Evolutionary conservation across 2,329 filamentous ascomycete genomes (phyloP).

Genomic region (Xylariaceae sp.): DNA sequence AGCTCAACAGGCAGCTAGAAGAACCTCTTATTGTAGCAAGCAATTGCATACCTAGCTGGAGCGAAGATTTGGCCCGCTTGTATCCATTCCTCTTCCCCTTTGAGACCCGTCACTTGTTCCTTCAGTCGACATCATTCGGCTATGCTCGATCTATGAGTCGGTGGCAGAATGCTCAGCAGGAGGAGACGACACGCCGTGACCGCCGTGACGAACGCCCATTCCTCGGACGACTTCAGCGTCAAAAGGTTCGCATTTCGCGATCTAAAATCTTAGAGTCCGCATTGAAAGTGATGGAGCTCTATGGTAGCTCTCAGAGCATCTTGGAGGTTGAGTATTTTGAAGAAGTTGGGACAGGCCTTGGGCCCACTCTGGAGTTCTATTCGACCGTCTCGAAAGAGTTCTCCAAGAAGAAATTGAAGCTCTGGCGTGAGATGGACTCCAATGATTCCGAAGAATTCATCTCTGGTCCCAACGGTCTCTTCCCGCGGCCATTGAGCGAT

Average conservation of each 20-base stretch:
- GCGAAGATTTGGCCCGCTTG: slow-evolving; percentile 87
- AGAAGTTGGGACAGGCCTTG: slow-evolving; percentile 93
- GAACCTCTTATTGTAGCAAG: slow-evolving; percentile 97
- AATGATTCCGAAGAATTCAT: slow-evolving; percentile 77
- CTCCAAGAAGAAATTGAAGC: slow-evolving; percentile 92
- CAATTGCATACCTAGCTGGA: slow-evolving; percentile 94
- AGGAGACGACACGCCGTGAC: slow-evolving; percentile 79
- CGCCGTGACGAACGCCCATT: slow-evolving; percentile 89
- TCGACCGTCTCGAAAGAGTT: slow-evolving; percentile 97
- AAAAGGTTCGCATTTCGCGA: slow-evolving; percentile 96
- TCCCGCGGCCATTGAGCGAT: slow-evolving; percentile 86
- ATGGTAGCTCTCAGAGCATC: slow-evolving; percentile 94
- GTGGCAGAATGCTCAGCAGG: slow-evolving; percentile 90
- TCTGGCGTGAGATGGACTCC: slow-evolving; percentile 91
- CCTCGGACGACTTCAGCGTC: slow-evolving; percentile 86
- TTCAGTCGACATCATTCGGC: slow-evolving; percentile 97
- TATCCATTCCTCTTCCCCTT: slow-evolving; percentile 99
- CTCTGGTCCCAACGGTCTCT: slow-evolving; percentile 81
- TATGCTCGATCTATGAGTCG: slow-evolving; percentile 96
- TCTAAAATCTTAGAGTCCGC: slow-evolving; percentile 95
- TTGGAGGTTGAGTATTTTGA: slow-evolving; percentile 98
- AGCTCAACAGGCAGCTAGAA: slow-evolving; percentile 94
- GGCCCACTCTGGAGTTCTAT: slow-evolving; percentile 96
- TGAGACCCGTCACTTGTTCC: slow-evolving; percentile 92
- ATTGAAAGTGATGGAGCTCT: slow-evolving; percentile 97